Evolutionary conservation across 2,329 filamentous ascomycete genomes (phyloP), one percentile per base, ranked within the genome.

Genomic region (Fusarium sp.): DNA sequence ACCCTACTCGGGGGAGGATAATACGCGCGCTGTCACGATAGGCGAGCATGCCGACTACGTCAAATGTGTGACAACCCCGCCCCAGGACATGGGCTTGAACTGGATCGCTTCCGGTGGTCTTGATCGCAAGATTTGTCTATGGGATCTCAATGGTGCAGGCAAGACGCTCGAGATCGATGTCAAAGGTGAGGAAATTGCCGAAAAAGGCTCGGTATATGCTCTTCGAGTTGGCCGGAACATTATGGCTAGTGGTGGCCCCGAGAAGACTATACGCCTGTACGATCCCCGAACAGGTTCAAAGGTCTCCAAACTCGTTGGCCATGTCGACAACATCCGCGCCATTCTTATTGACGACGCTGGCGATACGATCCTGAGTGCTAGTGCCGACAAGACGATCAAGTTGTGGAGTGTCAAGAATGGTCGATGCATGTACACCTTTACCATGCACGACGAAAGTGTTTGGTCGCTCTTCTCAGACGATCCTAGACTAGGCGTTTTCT

Each of bases 391-490:
- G 84, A 98, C 97, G 0, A 93, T 99, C 85, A 99, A 99, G 85
- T 91, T 98, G 67, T 99, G 97, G 97, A 98, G 95, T 75, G 92
- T 98, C 77, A 97, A 94, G 13, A 96, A 95, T 25, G 97, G 97
- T 65, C 90, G 97, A 77, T 99, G 97, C 87, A 96, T 98, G 93
- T 95, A 98, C 83, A 99, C 97, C 1, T 89, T 99, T 77, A 98
- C 95, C 64, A 99, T 99, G 97, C 97, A 99, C 84, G 97, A 97
- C 80, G 95, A 98, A 80, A 98, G 95, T 81, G 94, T 99, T 25
- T 99, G 97, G 97, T 97, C 95, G 2, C 87, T 99, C 25, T 97
- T 93, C 83, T 98, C 97, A 0, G 92, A 96, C 63, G 91, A 97
- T 77, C 95, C 95, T 1, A 89, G 93, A 68, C 88, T 99, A 5